Conservation (phyloP, 805 yeast genomes). For the Saccharomycopsis fodiens region DNA sequence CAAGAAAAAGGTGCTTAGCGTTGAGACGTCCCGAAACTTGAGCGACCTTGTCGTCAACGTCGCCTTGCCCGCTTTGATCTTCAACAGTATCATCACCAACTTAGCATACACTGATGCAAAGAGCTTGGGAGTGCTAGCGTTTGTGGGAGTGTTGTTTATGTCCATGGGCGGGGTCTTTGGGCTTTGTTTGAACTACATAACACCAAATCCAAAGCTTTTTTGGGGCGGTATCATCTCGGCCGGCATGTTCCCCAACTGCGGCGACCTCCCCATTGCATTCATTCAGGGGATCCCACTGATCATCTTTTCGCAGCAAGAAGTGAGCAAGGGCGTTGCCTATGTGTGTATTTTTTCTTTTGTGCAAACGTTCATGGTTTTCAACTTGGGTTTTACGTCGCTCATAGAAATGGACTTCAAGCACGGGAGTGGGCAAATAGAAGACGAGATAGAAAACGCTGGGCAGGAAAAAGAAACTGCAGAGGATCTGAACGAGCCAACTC, state of each 20-base stretch:
- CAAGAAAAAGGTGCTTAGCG: conserved; percentile 48
- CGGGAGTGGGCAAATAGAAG: conserved; percentile 14
- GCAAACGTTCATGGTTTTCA: conserved; percentile 35
- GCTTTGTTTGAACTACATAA: conserved; percentile 27
- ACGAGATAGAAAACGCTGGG: background rate
- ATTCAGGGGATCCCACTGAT: conserved; percentile 34
- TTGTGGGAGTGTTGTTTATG: conserved; percentile 25
- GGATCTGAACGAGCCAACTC: background rate
- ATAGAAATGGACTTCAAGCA: conserved; percentile 31
- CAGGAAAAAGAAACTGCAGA: background rate
- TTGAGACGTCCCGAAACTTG: conserved; percentile 53
- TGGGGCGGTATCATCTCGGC: conserved; percentile 40
- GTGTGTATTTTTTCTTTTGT: conserved; percentile 39
- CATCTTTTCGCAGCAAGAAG: conserved; percentile 33
- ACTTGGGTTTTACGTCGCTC: conserved; percentile 34
- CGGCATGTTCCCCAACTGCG: conserved; percentile 43
- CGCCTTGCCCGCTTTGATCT: conserved; percentile 46
- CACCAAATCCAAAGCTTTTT: conserved; percentile 41
- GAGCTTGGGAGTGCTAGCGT: conserved; percentile 40
- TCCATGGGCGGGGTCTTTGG: conserved; percentile 28
- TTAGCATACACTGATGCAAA: conserved; percentile 45
- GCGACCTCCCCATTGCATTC: conserved; percentile 48
- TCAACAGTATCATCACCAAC: conserved; percentile 44
- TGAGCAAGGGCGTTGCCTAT: conserved; percentile 43
- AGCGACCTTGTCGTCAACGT: conserved; percentile 46